A percentile compares a stretch with the other conserved stretches of the same genome.
These are phyloP conservation scores for Trichoderma breve DNA, from an alignment of 2,329 filamentous ascomycete species.

Conservation along the genomic window DNA sequence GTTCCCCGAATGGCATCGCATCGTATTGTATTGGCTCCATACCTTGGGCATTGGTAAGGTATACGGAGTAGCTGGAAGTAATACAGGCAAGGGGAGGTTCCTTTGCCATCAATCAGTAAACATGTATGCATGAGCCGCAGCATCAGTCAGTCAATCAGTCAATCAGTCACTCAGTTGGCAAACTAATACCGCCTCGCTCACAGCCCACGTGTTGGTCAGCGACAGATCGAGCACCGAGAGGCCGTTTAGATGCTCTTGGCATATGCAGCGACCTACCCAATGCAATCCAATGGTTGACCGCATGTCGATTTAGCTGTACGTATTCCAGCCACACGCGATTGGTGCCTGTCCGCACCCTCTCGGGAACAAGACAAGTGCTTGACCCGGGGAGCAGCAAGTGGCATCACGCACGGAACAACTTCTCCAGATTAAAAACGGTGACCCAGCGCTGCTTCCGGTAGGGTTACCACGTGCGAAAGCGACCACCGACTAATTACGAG, in stretches of 20 bases:
- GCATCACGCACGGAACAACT: not conserved
- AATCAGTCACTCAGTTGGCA: not conserved
- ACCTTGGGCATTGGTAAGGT: not conserved
- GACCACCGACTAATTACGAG: not conserved
- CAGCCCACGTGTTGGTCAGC: not conserved
- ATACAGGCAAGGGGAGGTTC: not conserved
- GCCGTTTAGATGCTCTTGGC: not conserved
- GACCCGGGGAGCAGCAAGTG: not conserved
- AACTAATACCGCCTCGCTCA: not conserved
- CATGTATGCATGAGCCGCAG: not conserved
- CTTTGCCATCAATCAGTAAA: not conserved
- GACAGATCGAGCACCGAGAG: not conserved
- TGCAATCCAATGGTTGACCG: not conserved
- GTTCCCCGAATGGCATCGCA: not conserved
- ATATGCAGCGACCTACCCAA: not conserved
- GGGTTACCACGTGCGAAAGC: not conserved
- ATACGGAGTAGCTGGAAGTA: not conserved
- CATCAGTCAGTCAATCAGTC: not conserved
- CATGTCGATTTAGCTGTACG: not conserved
- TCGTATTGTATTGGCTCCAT: not conserved
- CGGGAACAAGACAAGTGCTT: not conserved
- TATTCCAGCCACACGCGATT: not conserved
- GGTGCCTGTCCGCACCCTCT: not conserved
- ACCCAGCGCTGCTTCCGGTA: not conserved
- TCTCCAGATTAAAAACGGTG: not conserved